Percentiles rank a stretch among this genome's conserved stretches.
phyloP scores from a whole-genome alignment of 1,284 basidiomycete genomes.

The Kwoniella shivajii region DNA sequence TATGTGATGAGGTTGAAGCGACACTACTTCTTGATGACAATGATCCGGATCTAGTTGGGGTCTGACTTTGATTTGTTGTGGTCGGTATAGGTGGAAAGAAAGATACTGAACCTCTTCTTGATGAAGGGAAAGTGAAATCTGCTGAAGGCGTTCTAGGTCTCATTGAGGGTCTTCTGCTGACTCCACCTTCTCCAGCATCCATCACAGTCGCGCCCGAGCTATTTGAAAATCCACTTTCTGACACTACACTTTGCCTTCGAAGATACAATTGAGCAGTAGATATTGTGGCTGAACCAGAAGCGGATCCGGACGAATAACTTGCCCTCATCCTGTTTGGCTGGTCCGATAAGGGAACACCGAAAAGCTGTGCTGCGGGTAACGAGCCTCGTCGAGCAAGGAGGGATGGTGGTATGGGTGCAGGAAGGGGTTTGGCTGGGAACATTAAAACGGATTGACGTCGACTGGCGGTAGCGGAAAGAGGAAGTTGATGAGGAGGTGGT shows the following conservation, averaged over 20 bases:
- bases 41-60: constrained; percentile 2
- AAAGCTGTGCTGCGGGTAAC: constrained; percentile 20
- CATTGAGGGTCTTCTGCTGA: constrained; percentile 1
- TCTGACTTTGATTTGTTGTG: neutral
- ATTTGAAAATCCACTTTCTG: constrained; percentile 13
- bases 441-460: constrained; percentile 16
- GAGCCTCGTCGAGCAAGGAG: constrained; percentile 32
- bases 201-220: constrained; percentile 10
- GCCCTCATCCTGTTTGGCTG: constrained; percentile 6
- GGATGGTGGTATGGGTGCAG: constrained; percentile 32
- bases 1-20: neutral
- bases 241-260: constrained; percentile 16
- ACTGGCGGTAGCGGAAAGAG: neutral
- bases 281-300: constrained; percentile 7
- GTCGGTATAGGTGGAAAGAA: constrained; percentile 7
- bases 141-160: neutral
- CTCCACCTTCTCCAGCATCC: neutral
- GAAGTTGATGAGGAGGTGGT: neutral
- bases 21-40: neutral
- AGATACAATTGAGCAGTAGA: constrained; percentile 20
- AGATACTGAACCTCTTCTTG: constrained; percentile 7
- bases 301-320: constrained; percentile 12
- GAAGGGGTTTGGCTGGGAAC: constrained; percentile 26
- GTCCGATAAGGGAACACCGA: constrained; percentile 19
- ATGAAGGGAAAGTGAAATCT: neutral